Evolutionary conservation across 306 rosid genomes (phyloP).

Genomic region (Lathyrus oleraceus): DNA sequence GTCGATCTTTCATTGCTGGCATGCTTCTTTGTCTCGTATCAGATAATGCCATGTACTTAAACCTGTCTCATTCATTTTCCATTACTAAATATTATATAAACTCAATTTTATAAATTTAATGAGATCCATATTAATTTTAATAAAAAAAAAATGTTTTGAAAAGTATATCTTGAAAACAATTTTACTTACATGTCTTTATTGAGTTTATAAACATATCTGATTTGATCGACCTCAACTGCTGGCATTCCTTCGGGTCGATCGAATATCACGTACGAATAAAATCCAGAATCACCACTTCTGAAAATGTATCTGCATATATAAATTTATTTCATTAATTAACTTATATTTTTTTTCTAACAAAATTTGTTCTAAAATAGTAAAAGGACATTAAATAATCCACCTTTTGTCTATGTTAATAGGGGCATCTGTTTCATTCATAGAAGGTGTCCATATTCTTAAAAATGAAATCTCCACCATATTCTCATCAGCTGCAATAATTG

Average conservation of each 20-base stretch:
- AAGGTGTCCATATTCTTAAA: constrained; percentile 48
- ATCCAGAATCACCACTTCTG: constrained; percentile 62
- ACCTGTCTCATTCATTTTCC: constrained; percentile 40
- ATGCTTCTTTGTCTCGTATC: constrained; percentile 58
- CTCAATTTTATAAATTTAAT: too few species aligned
- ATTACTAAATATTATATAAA: not conserved
- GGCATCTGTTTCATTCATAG: constrained; percentile 33
- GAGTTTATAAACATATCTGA: constrained; percentile 66
- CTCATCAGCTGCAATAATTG: constrained; percentile 37
- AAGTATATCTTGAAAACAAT: not conserved
- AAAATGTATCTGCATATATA: constrained; percentile 56
- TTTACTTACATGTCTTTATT: constrained; percentile 43
- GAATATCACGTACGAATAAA: constrained; percentile 64
- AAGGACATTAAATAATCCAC: constrained; percentile 29
- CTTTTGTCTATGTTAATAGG: constrained; percentile 78
- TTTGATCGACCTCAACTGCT: constrained; percentile 53
- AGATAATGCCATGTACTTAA: constrained; percentile 68
- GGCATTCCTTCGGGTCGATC: constrained; percentile 68
- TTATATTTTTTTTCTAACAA: not conserved
- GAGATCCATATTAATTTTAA: too few species aligned
- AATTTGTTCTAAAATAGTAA: not conserved
- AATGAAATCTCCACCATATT: constrained; percentile 70
- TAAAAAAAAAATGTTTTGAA: too few species aligned
- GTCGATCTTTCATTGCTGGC: constrained; percentile 68
- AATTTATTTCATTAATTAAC: not conserved